Conservation (phyloP, 257 asterid species). For the Ilex aquifolium region DNA sequence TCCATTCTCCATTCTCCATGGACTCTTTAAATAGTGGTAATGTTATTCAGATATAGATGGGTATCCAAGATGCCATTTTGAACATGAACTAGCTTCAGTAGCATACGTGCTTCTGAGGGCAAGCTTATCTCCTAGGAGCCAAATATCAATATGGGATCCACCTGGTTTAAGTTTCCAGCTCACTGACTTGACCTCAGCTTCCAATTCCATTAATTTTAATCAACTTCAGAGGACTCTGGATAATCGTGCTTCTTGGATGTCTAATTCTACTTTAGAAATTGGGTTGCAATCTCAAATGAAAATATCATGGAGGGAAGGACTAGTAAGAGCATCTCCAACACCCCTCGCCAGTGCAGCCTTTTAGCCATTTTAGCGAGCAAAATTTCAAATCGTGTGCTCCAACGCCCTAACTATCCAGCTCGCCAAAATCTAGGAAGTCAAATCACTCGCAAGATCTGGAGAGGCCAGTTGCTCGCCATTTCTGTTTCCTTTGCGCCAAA, state of each 20-base stretch:
- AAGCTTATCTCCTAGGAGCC: constrained; percentile 26
- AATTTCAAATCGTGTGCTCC: no score
- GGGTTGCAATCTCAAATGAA: constrained; percentile 44
- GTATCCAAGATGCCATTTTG: constrained; percentile 6
- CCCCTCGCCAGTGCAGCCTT: no score
- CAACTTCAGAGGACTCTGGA: constrained; percentile 17
- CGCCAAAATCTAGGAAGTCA: no score
- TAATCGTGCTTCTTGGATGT: constrained; percentile 46
- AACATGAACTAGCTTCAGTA: constrained; percentile 25
- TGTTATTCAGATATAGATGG: constrained; percentile 38
- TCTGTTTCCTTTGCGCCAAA: no score
- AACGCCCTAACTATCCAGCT: no score
- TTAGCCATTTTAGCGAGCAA: no score
- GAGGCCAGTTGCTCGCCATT: no score
- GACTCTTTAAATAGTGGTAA: constrained; percentile 44
- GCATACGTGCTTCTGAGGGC: constrained; percentile 19
- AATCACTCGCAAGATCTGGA: no score
- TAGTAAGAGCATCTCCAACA: no score
- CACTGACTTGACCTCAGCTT: constrained; percentile 15
- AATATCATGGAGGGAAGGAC: constrained; percentile 74
- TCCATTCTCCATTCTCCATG: constrained; percentile 12
- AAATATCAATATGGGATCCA: constrained; percentile 26
- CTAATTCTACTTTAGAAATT: constrained; percentile 42
- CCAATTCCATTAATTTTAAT: constrained; percentile 7
- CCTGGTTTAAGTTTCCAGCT: constrained; percentile 22